phyloP scores from a whole-genome alignment of 192 early-diverging fungal genomes.

The Borealophlyctis nickersoniae region DNA sequence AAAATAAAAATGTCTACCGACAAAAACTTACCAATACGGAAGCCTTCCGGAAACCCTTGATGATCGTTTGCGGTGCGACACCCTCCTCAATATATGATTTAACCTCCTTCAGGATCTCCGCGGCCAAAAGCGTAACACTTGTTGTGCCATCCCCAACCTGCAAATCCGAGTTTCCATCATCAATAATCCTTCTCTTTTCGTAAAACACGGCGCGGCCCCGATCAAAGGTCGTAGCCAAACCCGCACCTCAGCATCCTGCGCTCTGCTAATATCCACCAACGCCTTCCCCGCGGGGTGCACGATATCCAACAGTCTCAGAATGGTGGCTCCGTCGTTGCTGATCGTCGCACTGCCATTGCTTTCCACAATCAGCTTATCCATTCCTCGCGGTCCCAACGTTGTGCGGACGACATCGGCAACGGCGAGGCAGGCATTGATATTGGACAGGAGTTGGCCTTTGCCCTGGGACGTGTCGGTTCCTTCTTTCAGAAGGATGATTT shows the following conservation, averaged over 20 bases:
- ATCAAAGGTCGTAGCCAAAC: neutral
- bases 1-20: constrained; percentile 5
- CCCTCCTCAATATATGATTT: constrained; percentile 91
- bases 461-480: constrained; percentile 99
- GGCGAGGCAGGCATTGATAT: constrained; percentile 93
- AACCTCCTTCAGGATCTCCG: constrained; percentile 94
- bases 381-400: constrained; percentile 95
- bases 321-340: constrained; percentile 99
- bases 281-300: constrained; percentile 98
- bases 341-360: constrained; percentile 87
- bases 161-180: too few species aligned
- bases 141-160: constrained; percentile 98
- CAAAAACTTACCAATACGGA: constrained; percentile 64
- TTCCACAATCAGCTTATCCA: constrained; percentile 99
- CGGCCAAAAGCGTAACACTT: constrained; percentile 93
- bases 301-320: constrained; percentile 95
- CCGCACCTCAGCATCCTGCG: constrained; percentile 92
- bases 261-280: constrained; percentile 94
- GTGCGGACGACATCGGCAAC: constrained; percentile 94
- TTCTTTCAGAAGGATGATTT: constrained; percentile 98
- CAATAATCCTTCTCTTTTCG: too few species aligned
- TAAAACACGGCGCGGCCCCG: too few species aligned
- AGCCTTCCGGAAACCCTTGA: constrained; percentile 93
- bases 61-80: constrained; percentile 84
- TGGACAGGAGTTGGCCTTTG: constrained; percentile 94